A percentile compares a stretch with the other conserved stretches of the same genome.
Evolutionary conservation across 305 asterid species (phyloP).

Genomic region (Fraxinus dipetala): DNA sequence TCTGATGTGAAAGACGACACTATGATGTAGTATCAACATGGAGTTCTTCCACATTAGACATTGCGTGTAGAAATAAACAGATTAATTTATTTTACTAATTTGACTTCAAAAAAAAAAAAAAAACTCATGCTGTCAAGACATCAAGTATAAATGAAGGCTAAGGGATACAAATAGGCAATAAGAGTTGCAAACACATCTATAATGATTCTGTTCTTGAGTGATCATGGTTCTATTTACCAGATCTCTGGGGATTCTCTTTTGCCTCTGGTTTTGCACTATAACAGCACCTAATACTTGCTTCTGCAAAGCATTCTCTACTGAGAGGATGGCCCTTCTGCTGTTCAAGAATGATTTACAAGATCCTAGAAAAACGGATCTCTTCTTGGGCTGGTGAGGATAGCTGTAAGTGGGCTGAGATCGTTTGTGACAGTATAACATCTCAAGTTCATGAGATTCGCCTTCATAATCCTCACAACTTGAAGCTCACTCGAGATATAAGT

Average conservation of each 20-base stretch:
- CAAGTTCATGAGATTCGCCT: constrained; percentile 19
- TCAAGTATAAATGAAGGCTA: background rate
- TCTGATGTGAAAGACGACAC: background rate
- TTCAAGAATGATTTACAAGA: constrained; percentile 20
- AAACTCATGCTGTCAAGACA: background rate
- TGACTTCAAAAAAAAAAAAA: background rate
- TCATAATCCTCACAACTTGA: background rate
- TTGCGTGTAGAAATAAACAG: background rate
- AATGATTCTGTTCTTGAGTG: background rate
- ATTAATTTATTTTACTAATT: background rate
- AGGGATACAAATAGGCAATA: background rate
- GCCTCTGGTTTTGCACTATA: background rate
- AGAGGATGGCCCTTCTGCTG: constrained; percentile 11
- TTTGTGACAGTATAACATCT: constrained; percentile 15
- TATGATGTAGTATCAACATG: background rate
- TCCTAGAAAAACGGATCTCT: constrained; percentile 19
- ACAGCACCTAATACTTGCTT: background rate
- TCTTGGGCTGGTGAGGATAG: constrained; percentile 19
- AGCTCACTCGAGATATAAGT: background rate
- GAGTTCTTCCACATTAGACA: background rate
- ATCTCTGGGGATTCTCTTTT: background rate
- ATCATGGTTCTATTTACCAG: background rate
- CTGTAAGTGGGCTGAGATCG: constrained; percentile 18
- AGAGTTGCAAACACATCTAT: background rate
- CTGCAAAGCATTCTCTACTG: constrained; percentile 1